Evolutionary conservation across 192 early-diverging fungal genomes (phyloP), one percentile per base, ranked within the genome.

Genomic region (Dimargaris xerosporica): DNA sequence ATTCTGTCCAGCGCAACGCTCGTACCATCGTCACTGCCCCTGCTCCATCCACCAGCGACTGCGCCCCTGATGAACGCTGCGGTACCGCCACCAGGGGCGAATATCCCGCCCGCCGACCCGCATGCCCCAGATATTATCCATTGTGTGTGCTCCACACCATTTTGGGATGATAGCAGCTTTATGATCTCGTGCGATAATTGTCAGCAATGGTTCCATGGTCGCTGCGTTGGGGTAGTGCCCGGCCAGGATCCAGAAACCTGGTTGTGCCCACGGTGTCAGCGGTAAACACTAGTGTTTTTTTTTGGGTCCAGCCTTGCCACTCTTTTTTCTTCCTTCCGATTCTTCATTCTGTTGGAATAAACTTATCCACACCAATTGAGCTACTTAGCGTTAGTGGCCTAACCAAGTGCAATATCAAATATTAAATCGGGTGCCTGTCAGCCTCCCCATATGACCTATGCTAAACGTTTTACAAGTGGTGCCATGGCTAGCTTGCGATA

Each of bases 181-280:
- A 83, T 83, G 81, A 73, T 83, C 67, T 77, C 81, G 10, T 83
- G 81, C 63, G 81, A 83, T 63, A 58, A 59, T 21, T 83, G 81
- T 51, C 62, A 71, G 61, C 76, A 72, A n/a, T 83, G 81, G 81
- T 83, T 78, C 62, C 81, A 83, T 72, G 81, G 81, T 43, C 66
- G 67, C 21, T 83, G 81, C 65, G 78, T 79, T 5, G 68, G 69
- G 13, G 67, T 83, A 13, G 56, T 66, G 2, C 73, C 78, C 30
- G 61, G 69, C 21, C 70, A 74, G 44, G 62, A 58, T 28, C 71
- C 76, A 15, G 71, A 55, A 31, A 67, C 71, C 34, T 81, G 79
- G 79, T 75, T 64, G 30, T 81, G 79, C 69, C 65, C 62, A 30
- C 66, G 79, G 29, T 82, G 78, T 56, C 54, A 7, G 19, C 15